Conservation (phyloP, 2,329 filamentous ascomycete genomes). For the Rutstroemia sp. region DNA sequence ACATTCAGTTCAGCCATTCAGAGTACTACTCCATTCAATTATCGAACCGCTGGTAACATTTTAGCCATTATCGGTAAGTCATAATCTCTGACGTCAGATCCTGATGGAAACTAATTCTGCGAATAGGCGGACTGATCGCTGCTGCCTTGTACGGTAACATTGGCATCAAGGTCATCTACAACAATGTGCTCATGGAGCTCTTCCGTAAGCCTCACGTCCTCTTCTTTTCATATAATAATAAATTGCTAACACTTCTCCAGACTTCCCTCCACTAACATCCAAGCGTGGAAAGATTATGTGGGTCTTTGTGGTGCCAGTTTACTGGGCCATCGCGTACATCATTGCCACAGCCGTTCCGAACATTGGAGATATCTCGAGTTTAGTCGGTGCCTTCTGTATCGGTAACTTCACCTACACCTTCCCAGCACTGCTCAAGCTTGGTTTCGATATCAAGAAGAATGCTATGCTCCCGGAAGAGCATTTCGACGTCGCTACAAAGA, state of each 20-base stretch:
- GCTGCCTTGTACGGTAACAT: constrained; percentile 35
- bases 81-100: no score
- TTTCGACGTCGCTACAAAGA: no score
- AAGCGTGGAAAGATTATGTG: no score
- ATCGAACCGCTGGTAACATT: no score
- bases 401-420: constrained; percentile 41
- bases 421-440: constrained; percentile 32
- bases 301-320: no score
- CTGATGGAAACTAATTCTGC: no score
- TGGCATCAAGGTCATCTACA: constrained; percentile 37
- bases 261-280: no score
- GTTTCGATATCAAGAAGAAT: neutral
- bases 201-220: constrained; percentile 38
- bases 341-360: constrained; percentile 44
- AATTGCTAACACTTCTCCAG: no score
- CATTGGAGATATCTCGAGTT: constrained; percentile 30
- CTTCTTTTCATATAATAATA: no score
- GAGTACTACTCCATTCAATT: constrained; percentile 34
- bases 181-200: constrained; percentile 36
- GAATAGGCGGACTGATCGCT: constrained; percentile 31
- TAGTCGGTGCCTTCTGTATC: constrained; percentile 38
- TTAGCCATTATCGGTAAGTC: no score
- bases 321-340: constrained; percentile 39
- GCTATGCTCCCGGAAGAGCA: no score
- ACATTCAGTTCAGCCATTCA: constrained; percentile 37